Evolutionary conservation across 2,329 filamentous ascomycete species (phyloP).

Genomic region (Diaporthe helianthi): DNA sequence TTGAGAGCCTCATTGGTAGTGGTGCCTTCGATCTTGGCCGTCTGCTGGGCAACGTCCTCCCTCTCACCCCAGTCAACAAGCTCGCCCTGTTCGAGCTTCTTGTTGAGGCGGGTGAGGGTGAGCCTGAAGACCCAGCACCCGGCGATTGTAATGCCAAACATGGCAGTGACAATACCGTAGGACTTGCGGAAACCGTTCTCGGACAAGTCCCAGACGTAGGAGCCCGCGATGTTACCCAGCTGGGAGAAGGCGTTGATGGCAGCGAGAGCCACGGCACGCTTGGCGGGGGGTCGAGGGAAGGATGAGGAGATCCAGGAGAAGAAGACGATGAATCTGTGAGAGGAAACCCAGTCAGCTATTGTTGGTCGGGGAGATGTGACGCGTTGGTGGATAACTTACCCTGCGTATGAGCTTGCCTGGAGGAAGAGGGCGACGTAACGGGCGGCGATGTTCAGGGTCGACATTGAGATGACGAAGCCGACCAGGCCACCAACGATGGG

Average conservation of each 20-base stretch:
- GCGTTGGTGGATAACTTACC: slow-evolving; percentile 37
- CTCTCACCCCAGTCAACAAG: slow-evolving; percentile 45
- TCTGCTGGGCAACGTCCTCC: slow-evolving; percentile 48
- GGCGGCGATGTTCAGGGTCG: slow-evolving; percentile 60
- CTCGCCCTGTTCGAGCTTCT: slow-evolving; percentile 54
- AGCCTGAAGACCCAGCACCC: slow-evolving; percentile 58
- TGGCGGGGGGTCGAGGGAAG: slow-evolving; percentile 65
- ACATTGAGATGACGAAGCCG: slow-evolving; percentile 67
- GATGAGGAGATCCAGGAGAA: slow-evolving; percentile 66
- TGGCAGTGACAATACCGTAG: slow-evolving; percentile 69
- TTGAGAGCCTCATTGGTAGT: slow-evolving; percentile 53
- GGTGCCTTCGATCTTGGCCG: slow-evolving; percentile 48
- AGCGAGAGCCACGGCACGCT: slow-evolving; percentile 66
- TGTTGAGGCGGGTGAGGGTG: slow-evolving; percentile 56
- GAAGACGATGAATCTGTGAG: slow-evolving; percentile 57
- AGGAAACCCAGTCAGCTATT: slow-evolving; percentile 42
- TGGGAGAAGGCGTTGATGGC: slow-evolving; percentile 66
- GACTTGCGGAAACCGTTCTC: slow-evolving; percentile 68
- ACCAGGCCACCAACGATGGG: slow-evolving; percentile 60
- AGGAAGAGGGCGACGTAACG: slow-evolving; percentile 68
- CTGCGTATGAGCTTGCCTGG: slow-evolving; percentile 63
- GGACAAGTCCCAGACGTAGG: slow-evolving; percentile 67
- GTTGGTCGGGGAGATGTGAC: slow-evolving; percentile 52
- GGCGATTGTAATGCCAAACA: slow-evolving; percentile 66
- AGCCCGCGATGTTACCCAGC: slow-evolving; percentile 65